A percentile compares a stretch with the other conserved stretches of the same genome.
These are phyloP conservation scores for Leptodermis oblonga DNA, from an alignment of 257 asterid genomes.

Conservation along the genomic window DNA sequence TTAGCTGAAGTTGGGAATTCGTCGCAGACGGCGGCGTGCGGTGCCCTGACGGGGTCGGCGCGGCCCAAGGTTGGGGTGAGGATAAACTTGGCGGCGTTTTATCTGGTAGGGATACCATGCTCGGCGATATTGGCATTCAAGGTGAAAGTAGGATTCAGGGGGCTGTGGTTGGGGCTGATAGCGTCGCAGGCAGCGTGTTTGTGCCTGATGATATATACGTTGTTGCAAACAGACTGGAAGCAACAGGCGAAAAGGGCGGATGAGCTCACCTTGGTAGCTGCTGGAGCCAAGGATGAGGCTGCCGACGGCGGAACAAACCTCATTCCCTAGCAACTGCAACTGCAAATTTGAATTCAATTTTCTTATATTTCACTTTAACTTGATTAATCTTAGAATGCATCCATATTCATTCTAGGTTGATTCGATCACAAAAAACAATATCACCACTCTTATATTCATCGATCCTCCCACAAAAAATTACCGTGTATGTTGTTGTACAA, in stretches of 20 bases:
- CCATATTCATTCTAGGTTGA: too few species aligned
- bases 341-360: background rate
- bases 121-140: slow-evolving; percentile 53
- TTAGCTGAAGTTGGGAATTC: slow-evolving; percentile 72
- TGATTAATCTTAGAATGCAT: too few species aligned
- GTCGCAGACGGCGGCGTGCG: slow-evolving; percentile 81
- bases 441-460: too few species aligned
- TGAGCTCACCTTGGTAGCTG: slow-evolving; percentile 44
- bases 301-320: slow-evolving; percentile 46
- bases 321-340: slow-evolving; percentile 46
- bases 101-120: slow-evolving; percentile 73
- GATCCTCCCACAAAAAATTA: too few species aligned
- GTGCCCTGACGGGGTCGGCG: slow-evolving; percentile 75
- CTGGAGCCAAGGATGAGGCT: slow-evolving; percentile 39
- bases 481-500: too few species aligned
- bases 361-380: background rate
- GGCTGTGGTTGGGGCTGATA: slow-evolving; percentile 76
- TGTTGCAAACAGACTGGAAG: slow-evolving; percentile 66
- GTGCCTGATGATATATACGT: slow-evolving; percentile 49
- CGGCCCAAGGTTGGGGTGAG: slow-evolving; percentile 62
- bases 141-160: slow-evolving; percentile 52
- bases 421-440: too few species aligned
- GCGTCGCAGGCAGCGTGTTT: slow-evolving; percentile 61
- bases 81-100: slow-evolving; percentile 71
- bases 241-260: slow-evolving; percentile 68